Evolutionary conservation across 2,329 filamentous ascomycete genomes (phyloP).

Genomic region (Fusarium scirpi): DNA sequence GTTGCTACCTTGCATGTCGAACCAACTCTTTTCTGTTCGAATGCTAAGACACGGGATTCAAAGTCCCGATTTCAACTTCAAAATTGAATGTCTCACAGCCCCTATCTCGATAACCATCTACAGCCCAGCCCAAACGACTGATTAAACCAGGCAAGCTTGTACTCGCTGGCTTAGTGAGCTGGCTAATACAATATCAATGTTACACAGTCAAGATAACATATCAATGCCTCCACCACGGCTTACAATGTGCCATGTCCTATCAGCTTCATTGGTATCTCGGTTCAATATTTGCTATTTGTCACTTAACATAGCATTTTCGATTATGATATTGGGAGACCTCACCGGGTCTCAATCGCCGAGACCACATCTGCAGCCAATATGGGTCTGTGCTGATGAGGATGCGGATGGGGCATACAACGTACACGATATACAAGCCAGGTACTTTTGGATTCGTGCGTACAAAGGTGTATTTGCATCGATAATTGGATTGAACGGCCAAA

Average conservation of each 20-base stretch:
- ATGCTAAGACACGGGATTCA: too few species aligned
- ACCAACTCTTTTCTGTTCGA: not conserved
- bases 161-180: not conserved
- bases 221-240: not conserved
- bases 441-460: constrained; percentile 37
- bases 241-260: not conserved
- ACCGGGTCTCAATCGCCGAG: constrained; percentile 16
- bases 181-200: constrained; percentile 1
- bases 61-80: not conserved
- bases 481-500: not conserved
- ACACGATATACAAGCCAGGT: constrained; percentile 27
- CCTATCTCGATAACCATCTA: constrained; percentile 23
- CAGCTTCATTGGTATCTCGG: not conserved
- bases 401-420: not conserved
- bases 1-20: not conserved
- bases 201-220: constrained; percentile 8
- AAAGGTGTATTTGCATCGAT: constrained; percentile 20
- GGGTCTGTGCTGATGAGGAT: constrained; percentile 23
- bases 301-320: constrained; percentile 2
- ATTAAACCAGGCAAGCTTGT: not conserved
- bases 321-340: constrained; percentile 22
- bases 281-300: not conserved
- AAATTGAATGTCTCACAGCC: not conserved
- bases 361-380: constrained; percentile 39
- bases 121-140: constrained; percentile 10